These are phyloP conservation scores for Ploettnerulaceae sp. DNA, from an alignment of 2,329 filamentous ascomycete genomes.

Conservation along the genomic window DNA sequence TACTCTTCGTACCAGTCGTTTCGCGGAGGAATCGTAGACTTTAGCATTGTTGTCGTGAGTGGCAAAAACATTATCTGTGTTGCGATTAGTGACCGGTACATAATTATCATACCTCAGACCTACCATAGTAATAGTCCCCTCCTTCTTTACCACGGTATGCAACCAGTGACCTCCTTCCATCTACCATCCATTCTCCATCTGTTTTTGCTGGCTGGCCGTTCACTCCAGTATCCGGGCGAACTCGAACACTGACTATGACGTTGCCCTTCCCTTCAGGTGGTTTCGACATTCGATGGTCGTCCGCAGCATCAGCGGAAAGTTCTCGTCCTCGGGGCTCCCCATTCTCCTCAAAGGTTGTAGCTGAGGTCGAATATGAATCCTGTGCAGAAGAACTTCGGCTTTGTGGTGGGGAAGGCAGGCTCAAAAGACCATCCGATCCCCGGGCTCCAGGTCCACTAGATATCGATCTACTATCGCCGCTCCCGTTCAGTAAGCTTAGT, in stretches of 20 bases:
- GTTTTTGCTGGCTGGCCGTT: slow-evolving; percentile 53
- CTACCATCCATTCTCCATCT: slow-evolving; percentile 88
- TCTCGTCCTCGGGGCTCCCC: slow-evolving; percentile 46
- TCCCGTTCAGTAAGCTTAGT: slow-evolving; percentile 74
- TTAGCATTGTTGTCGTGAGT: slow-evolving; percentile 89
- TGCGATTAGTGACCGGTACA: slow-evolving; percentile 21
- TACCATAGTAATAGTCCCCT: slow-evolving; percentile 90
- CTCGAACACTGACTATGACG: slow-evolving; percentile 89
- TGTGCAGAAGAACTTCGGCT: slow-evolving; percentile 90
- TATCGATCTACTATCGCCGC: slow-evolving; percentile 71
- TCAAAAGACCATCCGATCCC: slow-evolving; percentile 70
- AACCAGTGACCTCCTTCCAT: slow-evolving; percentile 75
- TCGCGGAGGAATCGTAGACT: slow-evolving; percentile 92
- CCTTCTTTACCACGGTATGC: slow-evolving; percentile 83
- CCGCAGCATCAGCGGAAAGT: slow-evolving; percentile 26
- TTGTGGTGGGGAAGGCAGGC: slow-evolving; percentile 75
- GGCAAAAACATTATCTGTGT: slow-evolving; percentile 87
- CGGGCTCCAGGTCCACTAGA: slow-evolving; percentile 54
- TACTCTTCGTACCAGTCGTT: slow-evolving; percentile 87
- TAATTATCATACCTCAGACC: slow-evolving; percentile 28
- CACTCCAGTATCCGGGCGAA: slow-evolving; percentile 74
- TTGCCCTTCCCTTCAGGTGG: slow-evolving; percentile 77
- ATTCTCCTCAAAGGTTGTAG: slow-evolving; percentile 80
- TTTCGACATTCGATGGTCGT: slow-evolving; percentile 44
- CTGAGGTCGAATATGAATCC: slow-evolving; percentile 86